Percentiles rank a stretch among this genome's conserved stretches.
Conservation (phyloP, 1,284 basidiomycete genomes). For the Sanghuangporus weigelae region DNA sequence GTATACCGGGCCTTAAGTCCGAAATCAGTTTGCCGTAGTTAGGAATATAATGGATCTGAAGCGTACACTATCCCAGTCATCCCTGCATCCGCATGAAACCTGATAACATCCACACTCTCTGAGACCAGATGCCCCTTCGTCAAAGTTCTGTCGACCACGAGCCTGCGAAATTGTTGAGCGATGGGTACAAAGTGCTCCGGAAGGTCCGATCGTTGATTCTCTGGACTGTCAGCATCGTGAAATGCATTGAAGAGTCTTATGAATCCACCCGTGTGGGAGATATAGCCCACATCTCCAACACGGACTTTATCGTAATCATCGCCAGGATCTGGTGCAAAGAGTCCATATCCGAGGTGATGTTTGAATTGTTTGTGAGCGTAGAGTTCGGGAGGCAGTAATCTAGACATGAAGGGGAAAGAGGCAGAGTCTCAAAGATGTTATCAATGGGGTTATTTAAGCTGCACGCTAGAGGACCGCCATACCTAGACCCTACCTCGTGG, state of each 20-base stretch:
- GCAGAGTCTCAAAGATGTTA: background rate
- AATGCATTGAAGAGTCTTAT: background rate
- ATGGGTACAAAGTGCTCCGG: background rate
- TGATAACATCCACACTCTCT: background rate
- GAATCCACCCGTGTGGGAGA: background rate
- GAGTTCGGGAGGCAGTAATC: background rate
- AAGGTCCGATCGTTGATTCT: background rate
- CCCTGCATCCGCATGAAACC: background rate
- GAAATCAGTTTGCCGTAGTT: background rate
- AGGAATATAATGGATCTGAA: background rate
- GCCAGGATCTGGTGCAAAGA: background rate
- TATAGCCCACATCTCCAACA: slow-evolving; percentile 4
- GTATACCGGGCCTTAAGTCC: background rate
- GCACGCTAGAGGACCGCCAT: no score
- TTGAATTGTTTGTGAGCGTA: background rate
- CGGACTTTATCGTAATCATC: background rate
- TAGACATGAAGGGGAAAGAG: background rate
- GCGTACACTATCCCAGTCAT: background rate
- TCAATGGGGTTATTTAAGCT: no score
- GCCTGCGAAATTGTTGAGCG: background rate
- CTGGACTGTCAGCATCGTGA: background rate
- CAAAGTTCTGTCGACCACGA: background rate
- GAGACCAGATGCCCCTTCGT: background rate
- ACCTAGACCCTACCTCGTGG: no score
- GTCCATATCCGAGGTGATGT: background rate